phyloP scores from a whole-genome alignment of 2,329 filamentous ascomycete genomes.

The Grosmannia serpens region DNA sequence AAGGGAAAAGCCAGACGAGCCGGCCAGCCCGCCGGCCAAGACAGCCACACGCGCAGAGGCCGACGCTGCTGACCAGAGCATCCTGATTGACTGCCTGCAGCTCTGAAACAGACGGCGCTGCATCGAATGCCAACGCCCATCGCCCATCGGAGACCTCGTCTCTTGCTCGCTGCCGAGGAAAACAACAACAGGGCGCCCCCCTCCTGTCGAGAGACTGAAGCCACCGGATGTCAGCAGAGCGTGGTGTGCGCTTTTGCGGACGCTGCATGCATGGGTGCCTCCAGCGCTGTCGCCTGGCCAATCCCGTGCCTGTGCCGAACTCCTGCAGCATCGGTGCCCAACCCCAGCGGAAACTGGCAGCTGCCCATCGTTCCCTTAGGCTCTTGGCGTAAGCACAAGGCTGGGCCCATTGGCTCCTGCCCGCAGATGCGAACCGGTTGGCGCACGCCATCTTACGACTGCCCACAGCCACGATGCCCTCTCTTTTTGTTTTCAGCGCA shows the following conservation, averaged over 20 bases:
- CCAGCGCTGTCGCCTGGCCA: not conserved
- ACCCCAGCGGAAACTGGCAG: not conserved
- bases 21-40: no score
- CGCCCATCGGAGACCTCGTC: no score
- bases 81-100: not conserved
- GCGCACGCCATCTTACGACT: no score
- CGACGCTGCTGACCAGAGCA: not conserved
- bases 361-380: not conserved
- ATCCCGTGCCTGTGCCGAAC: not conserved
- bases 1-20: not conserved
- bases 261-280: no score
- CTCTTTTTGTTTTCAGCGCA: no score
- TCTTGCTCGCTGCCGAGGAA: no score
- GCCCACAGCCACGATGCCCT: not conserved
- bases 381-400: not conserved
- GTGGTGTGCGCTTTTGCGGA: no score
- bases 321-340: not conserved
- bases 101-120: not conserved
- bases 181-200: no score
- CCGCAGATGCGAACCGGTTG: not conserved
- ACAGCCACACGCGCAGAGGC: no score
- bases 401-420: not conserved
- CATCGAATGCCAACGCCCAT: not conserved
- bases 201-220: no score
- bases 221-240: no score